phyloP scores from a whole-genome alignment of 371 early-diverging fungal species.

The Rozella allomycis region DNA sequence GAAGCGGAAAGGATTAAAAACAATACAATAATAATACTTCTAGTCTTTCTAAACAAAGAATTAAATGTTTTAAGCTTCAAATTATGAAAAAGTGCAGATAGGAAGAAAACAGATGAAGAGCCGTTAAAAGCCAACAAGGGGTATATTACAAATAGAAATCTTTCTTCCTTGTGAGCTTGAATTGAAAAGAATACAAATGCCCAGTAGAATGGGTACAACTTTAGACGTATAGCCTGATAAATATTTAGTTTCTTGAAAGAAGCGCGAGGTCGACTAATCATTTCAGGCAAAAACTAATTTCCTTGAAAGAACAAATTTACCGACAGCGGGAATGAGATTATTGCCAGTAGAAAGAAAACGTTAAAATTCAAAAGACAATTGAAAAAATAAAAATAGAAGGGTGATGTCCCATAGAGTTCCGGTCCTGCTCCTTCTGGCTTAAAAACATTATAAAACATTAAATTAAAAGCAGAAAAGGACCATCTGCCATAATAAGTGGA shows the following conservation, averaged over 20 bases:
- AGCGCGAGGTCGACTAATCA: background rate
- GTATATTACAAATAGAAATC: conserved; percentile 79
- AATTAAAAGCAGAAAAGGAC: conserved; percentile 54
- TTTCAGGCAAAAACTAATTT: background rate
- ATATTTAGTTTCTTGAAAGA: background rate
- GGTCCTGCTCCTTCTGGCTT: conserved; percentile 41
- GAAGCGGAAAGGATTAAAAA: conserved; percentile 29
- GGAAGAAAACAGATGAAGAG: conserved; percentile 35
- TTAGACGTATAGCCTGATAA: background rate
- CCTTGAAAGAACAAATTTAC: conserved; percentile 10
- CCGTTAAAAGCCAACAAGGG: conserved; percentile 63
- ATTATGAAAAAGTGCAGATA: conserved; percentile 2
- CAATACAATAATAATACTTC: conserved; percentile 15
- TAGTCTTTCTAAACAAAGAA: conserved; percentile 6
- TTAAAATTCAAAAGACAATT: conserved; percentile 81
- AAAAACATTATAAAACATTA: conserved; percentile 76
- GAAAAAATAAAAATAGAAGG: conserved; percentile 67
- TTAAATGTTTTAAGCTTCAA: conserved; percentile 1
- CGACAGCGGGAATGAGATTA: conserved; percentile 35
- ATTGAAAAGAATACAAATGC: conserved; percentile 52
- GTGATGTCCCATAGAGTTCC: conserved; percentile 73
- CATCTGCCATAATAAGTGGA: no score
- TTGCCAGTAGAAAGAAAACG: conserved; percentile 37
- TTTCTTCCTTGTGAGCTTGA: conserved; percentile 89
- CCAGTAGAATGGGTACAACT: conserved; percentile 20